Conservation (phyloP, 331 rosid species). For the Spiraea crenata region DNA sequence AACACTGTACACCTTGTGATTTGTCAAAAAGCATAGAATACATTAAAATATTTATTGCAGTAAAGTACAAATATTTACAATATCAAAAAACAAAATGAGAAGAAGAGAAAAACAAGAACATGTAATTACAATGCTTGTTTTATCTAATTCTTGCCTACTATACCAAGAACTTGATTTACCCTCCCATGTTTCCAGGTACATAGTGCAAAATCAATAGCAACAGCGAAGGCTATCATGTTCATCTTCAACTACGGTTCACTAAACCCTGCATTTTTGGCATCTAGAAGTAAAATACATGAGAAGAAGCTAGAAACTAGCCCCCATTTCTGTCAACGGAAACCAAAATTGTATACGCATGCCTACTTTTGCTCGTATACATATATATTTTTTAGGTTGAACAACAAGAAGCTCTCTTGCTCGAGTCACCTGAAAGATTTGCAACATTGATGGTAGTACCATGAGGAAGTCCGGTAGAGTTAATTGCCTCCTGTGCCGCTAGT, state of each 20-base stretch:
- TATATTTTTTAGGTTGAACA: constrained; percentile 56
- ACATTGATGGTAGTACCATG: constrained; percentile 83
- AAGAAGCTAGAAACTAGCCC: neutral
- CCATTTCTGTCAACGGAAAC: constrained; percentile 14
- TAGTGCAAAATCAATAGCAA: constrained; percentile 6
- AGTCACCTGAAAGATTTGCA: constrained; percentile 39
- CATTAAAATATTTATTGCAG: constrained; percentile 11
- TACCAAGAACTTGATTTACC: constrained; percentile 9
- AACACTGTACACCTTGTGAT: neutral
- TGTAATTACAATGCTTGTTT: constrained; percentile 17
- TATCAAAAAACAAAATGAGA: neutral
- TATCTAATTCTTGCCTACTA: constrained; percentile 15
- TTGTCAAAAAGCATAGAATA: neutral
- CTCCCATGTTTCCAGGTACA: neutral
- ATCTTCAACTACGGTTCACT: constrained; percentile 3
- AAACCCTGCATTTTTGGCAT: neutral
- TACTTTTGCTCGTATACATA: neutral
- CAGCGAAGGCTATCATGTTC: neutral
- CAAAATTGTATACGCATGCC: constrained; percentile 18
- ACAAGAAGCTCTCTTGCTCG: constrained; percentile 56
- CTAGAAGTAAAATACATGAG: constrained; percentile 6
- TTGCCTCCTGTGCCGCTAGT: constrained; percentile 77
- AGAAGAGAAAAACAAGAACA: neutral
- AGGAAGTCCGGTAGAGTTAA: constrained; percentile 55
- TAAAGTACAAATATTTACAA: constrained; percentile 3